Base-by-base conservation (phyloP, 2,329 filamentous ascomycete species). In the Colletotrichum endophyticum region DNA sequence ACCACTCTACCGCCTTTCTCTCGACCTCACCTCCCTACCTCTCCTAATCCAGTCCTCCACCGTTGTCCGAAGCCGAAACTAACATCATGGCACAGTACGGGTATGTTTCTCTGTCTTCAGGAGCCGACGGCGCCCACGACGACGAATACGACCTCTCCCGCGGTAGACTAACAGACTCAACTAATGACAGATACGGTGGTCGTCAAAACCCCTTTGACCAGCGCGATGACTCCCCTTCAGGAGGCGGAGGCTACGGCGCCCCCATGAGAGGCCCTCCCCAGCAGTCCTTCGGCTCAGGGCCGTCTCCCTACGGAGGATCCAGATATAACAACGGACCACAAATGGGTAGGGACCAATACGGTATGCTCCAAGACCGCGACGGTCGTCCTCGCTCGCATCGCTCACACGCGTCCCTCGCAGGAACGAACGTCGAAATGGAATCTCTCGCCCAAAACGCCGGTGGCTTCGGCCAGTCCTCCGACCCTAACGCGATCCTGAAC, bases 401-500 rank as follows among this genome's bases (percentile, higher is more conserved):
- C 76, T 77, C 73, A 77, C 73, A 22, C 53, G 28, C 39, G 22
- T 28, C 34, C n/a, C 2, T 66, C 27, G n/a, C 25, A 87, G 87
- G 85, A 59, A 84, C 86, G 81, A 89, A 91, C 80, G 92, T 95
- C 80, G 94, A 96, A 86, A 94, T 96, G 93, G 91, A 91, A 63
- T 90, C 93, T 15, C 89, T 95, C 62, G 84, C 88, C 61, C 89
- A 90, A 77, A 90, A 89, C 76, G 88, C 86, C 66, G 82, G 86
- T 67, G 85, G 85, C 66, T 88, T 89, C 69, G 88, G 83, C 56
- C 83, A 84, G 66, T 76, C 71, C 1, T 81, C 85, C 80, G 92
- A 96, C 84, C 92, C 94, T 59, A 96, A 95, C 83, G 91, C 91
- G 73, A 94, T 98, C 79, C 90, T 98, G 76, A 95, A 98, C 86